Evolutionary conservation across 805 yeast genomes (phyloP).

Genomic region (Priceomyces medius): DNA sequence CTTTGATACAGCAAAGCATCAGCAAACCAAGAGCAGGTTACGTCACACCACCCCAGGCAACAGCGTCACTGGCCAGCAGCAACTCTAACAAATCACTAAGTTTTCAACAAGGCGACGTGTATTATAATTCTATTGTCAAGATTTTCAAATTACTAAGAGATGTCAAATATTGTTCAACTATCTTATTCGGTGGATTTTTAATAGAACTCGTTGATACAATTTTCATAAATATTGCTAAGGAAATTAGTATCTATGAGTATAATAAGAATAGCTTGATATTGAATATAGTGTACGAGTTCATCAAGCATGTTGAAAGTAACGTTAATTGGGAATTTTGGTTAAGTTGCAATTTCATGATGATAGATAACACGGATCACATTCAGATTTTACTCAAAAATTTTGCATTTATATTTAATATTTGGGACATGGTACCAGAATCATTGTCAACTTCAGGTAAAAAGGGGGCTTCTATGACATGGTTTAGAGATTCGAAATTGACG

Average conservation of each 20-base stretch:
- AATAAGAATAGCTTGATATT: conserved; percentile 39
- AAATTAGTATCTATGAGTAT: conserved; percentile 36
- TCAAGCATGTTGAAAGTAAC: conserved; percentile 28
- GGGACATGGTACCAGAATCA: conserved; percentile 63
- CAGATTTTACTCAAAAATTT: conserved; percentile 62
- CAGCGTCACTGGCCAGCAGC: conserved; percentile 9
- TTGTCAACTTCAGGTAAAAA: conserved; percentile 13
- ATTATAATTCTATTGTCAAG: conserved; percentile 40
- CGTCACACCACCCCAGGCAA: background rate
- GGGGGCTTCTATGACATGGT: conserved; percentile 36
- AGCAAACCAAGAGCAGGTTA: background rate
- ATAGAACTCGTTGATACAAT: conserved; percentile 30
- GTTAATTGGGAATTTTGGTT: conserved; percentile 82
- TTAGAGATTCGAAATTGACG: conserved; percentile 35
- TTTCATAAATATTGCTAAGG: conserved; percentile 33
- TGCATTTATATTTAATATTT: conserved; percentile 66
- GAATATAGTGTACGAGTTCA: conserved; percentile 40
- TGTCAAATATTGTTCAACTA: conserved; percentile 22
- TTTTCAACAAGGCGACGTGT: conserved; percentile 30
- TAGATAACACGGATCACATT: conserved; percentile 57
- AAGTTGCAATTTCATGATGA: conserved; percentile 54
- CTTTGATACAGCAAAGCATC: conserved; percentile 4
- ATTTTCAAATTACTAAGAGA: conserved; percentile 40
- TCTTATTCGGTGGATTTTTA: conserved; percentile 15
- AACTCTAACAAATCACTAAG: conserved; percentile 5